These are phyloP conservation scores for Hyaloscypha bicolor DNA, from an alignment of 495 filamentous ascomycete genomes.

Conservation along the genomic window DNA sequence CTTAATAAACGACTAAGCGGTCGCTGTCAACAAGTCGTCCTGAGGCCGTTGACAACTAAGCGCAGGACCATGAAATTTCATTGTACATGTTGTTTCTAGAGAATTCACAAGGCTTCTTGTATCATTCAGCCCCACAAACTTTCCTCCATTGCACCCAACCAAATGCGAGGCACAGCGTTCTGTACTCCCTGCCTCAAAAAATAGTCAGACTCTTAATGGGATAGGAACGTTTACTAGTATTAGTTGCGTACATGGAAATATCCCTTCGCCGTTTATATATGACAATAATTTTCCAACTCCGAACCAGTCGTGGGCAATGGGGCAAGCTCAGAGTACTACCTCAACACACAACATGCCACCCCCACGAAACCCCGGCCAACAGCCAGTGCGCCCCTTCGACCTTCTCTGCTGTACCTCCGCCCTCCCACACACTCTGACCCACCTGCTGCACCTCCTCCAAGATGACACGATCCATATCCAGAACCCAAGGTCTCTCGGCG, in stretches of 20 bases:
- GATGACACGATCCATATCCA: not conserved
- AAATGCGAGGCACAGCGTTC: too few relatives aligned
- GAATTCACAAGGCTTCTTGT: too few relatives aligned
- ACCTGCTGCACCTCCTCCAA: constrained; percentile 6
- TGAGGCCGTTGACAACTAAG: not conserved
- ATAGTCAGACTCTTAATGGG: too few relatives aligned
- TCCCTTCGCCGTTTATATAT: too few relatives aligned
- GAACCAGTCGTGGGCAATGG: not conserved
- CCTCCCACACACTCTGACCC: constrained; percentile 4
- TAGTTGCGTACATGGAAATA: too few relatives aligned
- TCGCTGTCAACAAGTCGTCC: too few relatives aligned
- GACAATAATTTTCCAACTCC: too few relatives aligned
- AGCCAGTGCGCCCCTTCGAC: not conserved
- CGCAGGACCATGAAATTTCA: not conserved
- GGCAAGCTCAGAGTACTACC: not conserved
- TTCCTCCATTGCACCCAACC: too few relatives aligned
- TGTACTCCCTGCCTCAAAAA: too few relatives aligned
- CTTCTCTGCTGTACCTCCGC: constrained; percentile 3
- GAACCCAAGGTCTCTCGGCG: not conserved
- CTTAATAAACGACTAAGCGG: constrained; percentile 5
- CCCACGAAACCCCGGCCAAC: not conserved
- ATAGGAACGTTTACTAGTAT: too few relatives aligned
- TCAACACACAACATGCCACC: not conserved
- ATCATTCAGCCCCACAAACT: too few relatives aligned
- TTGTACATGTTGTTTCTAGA: too few relatives aligned